phyloP scores from a whole-genome alignment of 768 basidiomycete genomes.

The Naganishia kalamii region DNA sequence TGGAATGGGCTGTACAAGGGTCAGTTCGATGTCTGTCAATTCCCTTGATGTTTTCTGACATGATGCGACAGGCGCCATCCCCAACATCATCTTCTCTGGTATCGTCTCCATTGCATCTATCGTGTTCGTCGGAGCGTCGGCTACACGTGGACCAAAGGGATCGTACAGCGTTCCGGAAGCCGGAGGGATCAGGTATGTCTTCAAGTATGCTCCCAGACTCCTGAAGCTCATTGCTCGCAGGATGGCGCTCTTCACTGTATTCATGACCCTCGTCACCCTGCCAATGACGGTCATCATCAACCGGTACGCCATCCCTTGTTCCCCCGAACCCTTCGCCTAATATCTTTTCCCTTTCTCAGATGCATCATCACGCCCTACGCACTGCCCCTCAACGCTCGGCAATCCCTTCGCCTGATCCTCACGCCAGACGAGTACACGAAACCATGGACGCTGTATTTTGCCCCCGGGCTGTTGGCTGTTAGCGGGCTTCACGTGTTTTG shows the following conservation, averaged over 20 bases:
- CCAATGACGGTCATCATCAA: constrained; percentile 46
- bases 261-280: constrained; percentile 41
- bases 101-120: constrained; percentile 41
- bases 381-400: constrained; percentile 34
- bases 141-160: constrained; percentile 41
- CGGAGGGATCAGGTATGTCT: constrained; percentile 38
- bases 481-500: constrained; percentile 40
- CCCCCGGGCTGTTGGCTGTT: constrained; percentile 41
- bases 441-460: constrained; percentile 42
- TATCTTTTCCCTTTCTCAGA: constrained; percentile 19
- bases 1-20: constrained; percentile 46
- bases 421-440: constrained; percentile 38
- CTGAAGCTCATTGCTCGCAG: constrained; percentile 15
- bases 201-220: not conserved
- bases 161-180: constrained; percentile 44
- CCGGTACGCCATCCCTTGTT: constrained; percentile 30
- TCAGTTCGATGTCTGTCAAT: constrained; percentile 13
- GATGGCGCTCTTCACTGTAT: constrained; percentile 44
- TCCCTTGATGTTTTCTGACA: not conserved
- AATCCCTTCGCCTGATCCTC: constrained; percentile 40
- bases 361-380: constrained; percentile 47
- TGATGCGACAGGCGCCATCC: constrained; percentile 33
- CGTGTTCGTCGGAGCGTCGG: constrained; percentile 45
- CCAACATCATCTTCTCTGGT: constrained; percentile 36
- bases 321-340: not conserved